Evolutionary conservation across 2,329 filamentous ascomycete species (phyloP), one percentile per base, ranked within the genome.

Genomic region (Stagonosporopsis chrysanthemi): DNA sequence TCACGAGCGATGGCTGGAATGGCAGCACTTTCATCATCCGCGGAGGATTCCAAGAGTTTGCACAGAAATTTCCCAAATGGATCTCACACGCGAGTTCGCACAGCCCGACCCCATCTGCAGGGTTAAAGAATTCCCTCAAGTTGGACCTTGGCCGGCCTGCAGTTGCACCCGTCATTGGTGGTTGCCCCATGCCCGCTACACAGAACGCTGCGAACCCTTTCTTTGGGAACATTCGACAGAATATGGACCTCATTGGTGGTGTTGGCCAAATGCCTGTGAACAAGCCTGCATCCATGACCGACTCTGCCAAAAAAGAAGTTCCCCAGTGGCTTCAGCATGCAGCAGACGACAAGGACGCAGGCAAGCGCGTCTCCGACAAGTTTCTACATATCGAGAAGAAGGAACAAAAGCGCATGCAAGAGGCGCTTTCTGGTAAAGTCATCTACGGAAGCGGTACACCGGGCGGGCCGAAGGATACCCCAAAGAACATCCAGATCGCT

Each of bases 211-310:
- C 87, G 0, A 96, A 96, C 67, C 93, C 94, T 0, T 98, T 99
- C 79, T 98, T 98, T 75, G 88, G 88, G 60, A 98, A 97, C 63
- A 98, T 99, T 67, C 88, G 95, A 40, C 95, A 98, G 75, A 97
- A 98, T 63, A 94, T 96, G 86, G 95, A 98, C 71, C 82, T 99
- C 17, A 89, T 96, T 29, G 92, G 92, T 64, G 95, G 95, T 19
- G 94, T 98, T 11, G 95, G 95, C 0, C 93, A 96, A 67, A 87
- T 88, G 62, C 72, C 85, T 14, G 69, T 90, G 55, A 86, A 86
- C 66, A 76, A 84, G 42, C 88, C 88, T 3, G 70, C 77, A n/a
- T 70, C 77, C 17, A 77, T 88, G 65, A 81, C 80, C 2, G 74
- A 78, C 19, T 73, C 77, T 6, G 75, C 77, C 4, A 77, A 81